Conservation (phyloP, 1,284 basidiomycete species). For the Tranzscheliella williamsii region DNA sequence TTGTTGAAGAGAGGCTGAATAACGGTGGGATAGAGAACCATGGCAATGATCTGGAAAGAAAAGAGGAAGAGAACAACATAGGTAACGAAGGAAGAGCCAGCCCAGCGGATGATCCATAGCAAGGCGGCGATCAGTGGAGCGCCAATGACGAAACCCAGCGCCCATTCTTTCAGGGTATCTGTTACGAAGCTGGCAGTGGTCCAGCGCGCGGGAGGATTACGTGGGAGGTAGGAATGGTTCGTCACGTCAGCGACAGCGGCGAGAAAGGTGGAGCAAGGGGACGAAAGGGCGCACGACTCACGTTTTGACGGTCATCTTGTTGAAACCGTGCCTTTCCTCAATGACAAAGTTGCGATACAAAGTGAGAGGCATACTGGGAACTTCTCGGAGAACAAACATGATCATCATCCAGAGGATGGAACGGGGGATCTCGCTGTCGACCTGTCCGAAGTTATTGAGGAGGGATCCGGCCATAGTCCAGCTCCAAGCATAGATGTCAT, state of each 20-base stretch:
- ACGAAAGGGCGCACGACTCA: too few species aligned
- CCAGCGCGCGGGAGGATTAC: too few species aligned
- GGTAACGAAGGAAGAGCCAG: conserved; percentile 66
- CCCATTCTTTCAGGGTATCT: conserved; percentile 80
- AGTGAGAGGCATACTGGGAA: conserved; percentile 70
- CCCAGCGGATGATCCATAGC: conserved; percentile 87
- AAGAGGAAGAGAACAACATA: conserved; percentile 55
- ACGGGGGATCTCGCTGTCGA: conserved; percentile 71
- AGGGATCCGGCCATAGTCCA: conserved; percentile 71
- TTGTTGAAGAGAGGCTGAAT: conserved; percentile 98
- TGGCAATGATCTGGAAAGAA: conserved; percentile 73
- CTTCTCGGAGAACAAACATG: conserved; percentile 43
- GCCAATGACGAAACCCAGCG: conserved; percentile 75
- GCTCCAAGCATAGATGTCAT: conserved; percentile 76
- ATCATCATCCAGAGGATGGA: conserved; percentile 72
- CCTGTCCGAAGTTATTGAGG: conserved; percentile 23
- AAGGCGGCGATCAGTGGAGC: conserved; percentile 84
- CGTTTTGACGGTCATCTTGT: conserved; percentile 76
- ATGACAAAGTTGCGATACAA: conserved; percentile 89
- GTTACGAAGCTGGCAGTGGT: conserved; percentile 68
- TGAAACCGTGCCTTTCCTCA: conserved; percentile 94
- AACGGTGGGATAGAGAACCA: conserved; percentile 66
- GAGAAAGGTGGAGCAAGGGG: too few species aligned
- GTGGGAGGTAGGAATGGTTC: too few species aligned
- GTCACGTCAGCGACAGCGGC: too few species aligned